A percentile compares a stretch with the other conserved stretches of the same genome.
phyloP scores from a whole-genome alignment of 768 basidiomycete genomes.

The Termitomyces sp. region DNA sequence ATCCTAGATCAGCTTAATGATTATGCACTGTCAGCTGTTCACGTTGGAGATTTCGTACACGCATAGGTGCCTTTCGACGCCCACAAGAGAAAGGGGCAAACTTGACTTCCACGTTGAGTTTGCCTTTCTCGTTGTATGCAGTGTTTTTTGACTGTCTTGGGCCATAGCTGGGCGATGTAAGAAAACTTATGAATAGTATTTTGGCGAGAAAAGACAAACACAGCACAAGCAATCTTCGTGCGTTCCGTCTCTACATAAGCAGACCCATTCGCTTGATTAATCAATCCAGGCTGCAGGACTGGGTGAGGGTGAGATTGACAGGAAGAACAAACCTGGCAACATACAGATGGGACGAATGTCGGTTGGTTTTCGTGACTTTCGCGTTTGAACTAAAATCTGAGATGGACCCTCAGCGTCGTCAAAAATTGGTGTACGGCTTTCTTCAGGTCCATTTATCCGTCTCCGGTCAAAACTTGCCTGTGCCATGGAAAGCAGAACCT shows the following conservation, averaged over 20 bases:
- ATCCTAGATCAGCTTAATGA: slow-evolving; percentile 52
- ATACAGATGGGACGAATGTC: slow-evolving; percentile 89
- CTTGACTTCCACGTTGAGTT: slow-evolving; percentile 92
- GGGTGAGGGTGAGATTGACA: slow-evolving; percentile 10
- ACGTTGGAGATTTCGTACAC: slow-evolving; percentile 46
- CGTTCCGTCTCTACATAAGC: slow-evolving; percentile 92
- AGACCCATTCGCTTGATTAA: slow-evolving; percentile 92
- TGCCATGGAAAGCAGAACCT: slow-evolving; percentile 28
- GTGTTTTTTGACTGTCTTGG: slow-evolving; percentile 80
- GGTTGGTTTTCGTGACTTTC: slow-evolving; percentile 45
- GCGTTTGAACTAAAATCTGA: slow-evolving; percentile 32
- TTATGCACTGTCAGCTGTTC: slow-evolving; percentile 10
- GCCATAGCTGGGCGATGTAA: slow-evolving; percentile 53
- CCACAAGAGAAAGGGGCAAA: slow-evolving; percentile 91
- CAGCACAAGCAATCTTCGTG: slow-evolving; percentile 93
- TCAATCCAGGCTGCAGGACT: slow-evolving; percentile 90
- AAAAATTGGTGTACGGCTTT: slow-evolving; percentile 65
- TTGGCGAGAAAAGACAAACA: slow-evolving; percentile 51
- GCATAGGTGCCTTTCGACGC: slow-evolving; percentile 74
- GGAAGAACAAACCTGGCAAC: slow-evolving; percentile 11
- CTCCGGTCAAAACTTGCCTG: slow-evolving; percentile 75
- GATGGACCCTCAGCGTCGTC: slow-evolving; percentile 21
- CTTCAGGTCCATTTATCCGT: slow-evolving; percentile 88
- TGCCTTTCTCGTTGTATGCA: slow-evolving; percentile 82
- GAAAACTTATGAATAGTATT: slow-evolving; percentile 4